A percentile compares a stretch with the other conserved stretches of the same genome.
Evolutionary conservation across 768 basidiomycete species (phyloP).

Genomic region (Suillus subaureus): DNA sequence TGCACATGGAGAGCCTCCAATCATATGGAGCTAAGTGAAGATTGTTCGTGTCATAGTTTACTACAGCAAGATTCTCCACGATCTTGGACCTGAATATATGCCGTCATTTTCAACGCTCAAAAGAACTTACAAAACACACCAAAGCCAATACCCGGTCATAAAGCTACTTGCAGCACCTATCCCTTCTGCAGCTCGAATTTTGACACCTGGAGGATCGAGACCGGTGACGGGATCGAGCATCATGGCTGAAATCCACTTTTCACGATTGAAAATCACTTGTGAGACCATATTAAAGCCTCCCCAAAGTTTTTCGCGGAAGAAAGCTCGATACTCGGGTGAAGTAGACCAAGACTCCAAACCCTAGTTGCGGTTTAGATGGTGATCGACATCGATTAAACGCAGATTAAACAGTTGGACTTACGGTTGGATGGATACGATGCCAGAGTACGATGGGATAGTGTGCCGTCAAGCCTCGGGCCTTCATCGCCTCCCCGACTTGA

Average conservation of each 20-base stretch:
- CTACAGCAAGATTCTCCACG: constrained; percentile 90
- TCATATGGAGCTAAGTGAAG: constrained; percentile 85
- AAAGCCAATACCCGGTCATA: constrained; percentile 94
- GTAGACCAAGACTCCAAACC: constrained; percentile 96
- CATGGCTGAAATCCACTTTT: constrained; percentile 89
- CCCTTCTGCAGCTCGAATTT: constrained; percentile 90
- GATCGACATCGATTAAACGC: neutral
- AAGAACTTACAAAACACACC: constrained; percentile 44
- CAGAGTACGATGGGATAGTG: constrained; percentile 83
- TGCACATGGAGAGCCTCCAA: constrained; percentile 87
- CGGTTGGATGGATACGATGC: constrained; percentile 89
- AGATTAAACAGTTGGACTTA: constrained; percentile 34
- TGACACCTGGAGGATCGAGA: constrained; percentile 82
- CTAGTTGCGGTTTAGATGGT: constrained; percentile 32
- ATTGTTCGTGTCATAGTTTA: constrained; percentile 93
- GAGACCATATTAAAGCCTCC: constrained; percentile 83
- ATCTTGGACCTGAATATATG: constrained; percentile 71
- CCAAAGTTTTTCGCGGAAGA: constrained; percentile 91
- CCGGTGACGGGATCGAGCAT: constrained; percentile 92
- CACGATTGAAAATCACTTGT: constrained; percentile 80
- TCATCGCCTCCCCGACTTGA: constrained; percentile 70
- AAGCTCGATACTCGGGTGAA: constrained; percentile 76
- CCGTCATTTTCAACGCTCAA: neutral
- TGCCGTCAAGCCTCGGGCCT: constrained; percentile 63
- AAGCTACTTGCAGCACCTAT: constrained; percentile 87